Base-by-base conservation (phyloP, 805 yeast genomes). In the Debaryomyces castellii region DNA sequence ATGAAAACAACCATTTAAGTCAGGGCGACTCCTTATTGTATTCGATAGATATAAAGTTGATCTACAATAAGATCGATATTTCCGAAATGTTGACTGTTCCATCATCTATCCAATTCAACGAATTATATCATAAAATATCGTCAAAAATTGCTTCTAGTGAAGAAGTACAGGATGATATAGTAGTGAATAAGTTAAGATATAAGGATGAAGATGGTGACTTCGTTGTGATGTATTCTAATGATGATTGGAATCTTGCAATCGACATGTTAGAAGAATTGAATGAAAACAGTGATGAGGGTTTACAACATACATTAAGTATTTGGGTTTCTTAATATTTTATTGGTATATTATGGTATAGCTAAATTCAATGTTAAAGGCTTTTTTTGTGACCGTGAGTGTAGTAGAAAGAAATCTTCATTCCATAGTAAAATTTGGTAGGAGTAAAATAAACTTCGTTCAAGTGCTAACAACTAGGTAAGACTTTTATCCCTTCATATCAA, bases 151-250 rank as follows among this genome's bases (percentile, higher is more conserved):
- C 80, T 34, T 56, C 74, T 30, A 75, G 80, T 59, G 68, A 71
- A 9, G 82, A 78, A 38, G 71, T 89, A 46, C 67, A 78, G 39
- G 77, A 71, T 37, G 80, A 81, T 48, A 79, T 89, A 5, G 52
- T 62, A 42, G 71, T 69, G 21, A 66, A 60, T 38, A 78, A 85
- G 56, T 74, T 94, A 49, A 84, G 83, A 63, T 92, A 89, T 62
- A 82, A 82, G 60, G 99, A 94, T 64, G 99, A 94, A 66, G 99
- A 94, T 62, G 97, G 96, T 14, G 99, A 94, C 62, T 85, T 80
- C 61, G 95, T 94, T 36, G 82, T 87, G 40, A 81, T 92, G 66
- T 87, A 83, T 53, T 81, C 89, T 25, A 86, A 85, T 50, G 97
- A 92, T 43, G 98, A 92, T 62, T 87, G 96, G 88, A 67, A 64